phyloP scores from a whole-genome alignment of 495 filamentous ascomycete species.

The Penicillium soppii region DNA sequence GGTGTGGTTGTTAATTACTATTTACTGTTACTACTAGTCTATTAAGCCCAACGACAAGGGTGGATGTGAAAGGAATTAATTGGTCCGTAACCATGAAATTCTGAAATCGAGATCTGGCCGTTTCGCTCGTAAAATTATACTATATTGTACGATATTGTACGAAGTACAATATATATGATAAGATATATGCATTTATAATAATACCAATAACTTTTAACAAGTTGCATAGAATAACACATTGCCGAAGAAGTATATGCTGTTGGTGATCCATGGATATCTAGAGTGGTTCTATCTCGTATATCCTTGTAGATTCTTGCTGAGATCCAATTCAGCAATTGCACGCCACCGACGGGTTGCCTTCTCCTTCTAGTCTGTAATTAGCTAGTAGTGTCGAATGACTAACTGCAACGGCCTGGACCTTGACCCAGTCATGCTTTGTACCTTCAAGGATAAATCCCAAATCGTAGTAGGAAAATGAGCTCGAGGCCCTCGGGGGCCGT shows the following conservation, averaged over 20 bases:
- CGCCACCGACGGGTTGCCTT: constrained; percentile 5
- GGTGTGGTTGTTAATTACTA: neutral
- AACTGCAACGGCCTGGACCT: neutral
- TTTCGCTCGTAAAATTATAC: neutral
- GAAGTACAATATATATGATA: too few relatives aligned
- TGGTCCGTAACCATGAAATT: neutral
- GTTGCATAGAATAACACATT: too few relatives aligned
- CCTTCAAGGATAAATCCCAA: neutral
- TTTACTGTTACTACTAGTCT: neutral
- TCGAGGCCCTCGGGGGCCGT: neutral
- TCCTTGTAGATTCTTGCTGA: neutral
- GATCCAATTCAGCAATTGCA: neutral
- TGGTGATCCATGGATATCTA: constrained; percentile 4
- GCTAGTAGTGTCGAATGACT: neutral
- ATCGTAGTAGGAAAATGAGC: constrained; percentile 1
- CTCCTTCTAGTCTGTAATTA: neutral
- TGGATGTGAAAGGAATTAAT: neutral
- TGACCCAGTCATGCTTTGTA: neutral
- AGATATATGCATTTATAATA: too few relatives aligned
- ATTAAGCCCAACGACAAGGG: neutral
- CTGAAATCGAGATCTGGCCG: neutral
- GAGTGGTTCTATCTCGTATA: neutral
- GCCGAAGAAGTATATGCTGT: too few relatives aligned
- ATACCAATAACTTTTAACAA: too few relatives aligned
- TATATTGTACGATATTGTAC: too few relatives aligned